phyloP scores from a whole-genome alignment of 139 green algal genomes.

The Chlorokybus atmophyticus region DNA sequence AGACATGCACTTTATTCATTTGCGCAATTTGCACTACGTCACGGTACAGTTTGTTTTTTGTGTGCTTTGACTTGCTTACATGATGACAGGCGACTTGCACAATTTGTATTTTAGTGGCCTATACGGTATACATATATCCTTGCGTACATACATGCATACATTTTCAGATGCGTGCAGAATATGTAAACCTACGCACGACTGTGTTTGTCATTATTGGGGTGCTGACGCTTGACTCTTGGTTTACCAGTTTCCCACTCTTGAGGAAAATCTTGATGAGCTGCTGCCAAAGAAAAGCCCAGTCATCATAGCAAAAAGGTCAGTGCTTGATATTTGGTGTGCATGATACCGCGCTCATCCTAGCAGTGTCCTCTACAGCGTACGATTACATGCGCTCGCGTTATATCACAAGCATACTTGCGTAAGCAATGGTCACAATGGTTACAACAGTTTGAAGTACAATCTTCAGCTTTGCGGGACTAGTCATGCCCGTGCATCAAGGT shows the following conservation, averaged over 20 bases:
- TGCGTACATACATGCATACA: neutral
- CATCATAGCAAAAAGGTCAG: constrained; percentile 75
- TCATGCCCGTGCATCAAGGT: too few relatives aligned
- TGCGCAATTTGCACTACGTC: neutral
- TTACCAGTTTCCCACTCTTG: constrained; percentile 20
- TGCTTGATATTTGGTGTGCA: too few relatives aligned
- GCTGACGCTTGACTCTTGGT: neutral
- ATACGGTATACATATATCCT: neutral
- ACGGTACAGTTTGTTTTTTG: neutral
- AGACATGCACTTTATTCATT: neutral
- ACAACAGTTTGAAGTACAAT: too few relatives aligned
- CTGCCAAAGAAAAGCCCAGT: constrained; percentile 90
- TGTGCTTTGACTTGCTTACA: neutral
- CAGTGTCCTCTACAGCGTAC: too few relatives aligned
- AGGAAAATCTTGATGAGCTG: constrained; percentile 68
- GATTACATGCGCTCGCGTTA: too few relatives aligned
- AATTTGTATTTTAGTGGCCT: neutral
- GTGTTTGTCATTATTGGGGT: too few relatives aligned
- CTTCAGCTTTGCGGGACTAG: too few relatives aligned
- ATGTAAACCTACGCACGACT: too few relatives aligned
- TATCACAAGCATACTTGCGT: too few relatives aligned
- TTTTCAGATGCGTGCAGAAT: too few relatives aligned
- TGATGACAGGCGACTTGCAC: neutral
- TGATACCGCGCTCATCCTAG: too few relatives aligned
- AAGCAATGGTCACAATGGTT: too few relatives aligned